phyloP scores from a whole-genome alignment of 1,284 basidiomycete species.

The Cryptococcus amylolentus region DNA sequence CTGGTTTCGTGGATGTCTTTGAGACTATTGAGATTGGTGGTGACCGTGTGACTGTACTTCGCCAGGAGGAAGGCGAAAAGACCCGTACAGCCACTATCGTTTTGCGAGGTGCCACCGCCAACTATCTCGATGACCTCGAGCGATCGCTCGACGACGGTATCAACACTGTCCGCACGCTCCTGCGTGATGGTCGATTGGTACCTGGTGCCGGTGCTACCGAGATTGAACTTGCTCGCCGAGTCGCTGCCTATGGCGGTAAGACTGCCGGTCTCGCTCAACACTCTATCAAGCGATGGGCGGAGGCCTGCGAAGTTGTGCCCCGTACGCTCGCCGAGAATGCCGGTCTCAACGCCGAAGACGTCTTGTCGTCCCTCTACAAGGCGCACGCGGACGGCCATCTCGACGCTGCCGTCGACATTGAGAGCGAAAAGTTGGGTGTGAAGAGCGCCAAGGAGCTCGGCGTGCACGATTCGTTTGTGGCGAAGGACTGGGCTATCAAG shows the following conservation, averaged over 20 bases:
- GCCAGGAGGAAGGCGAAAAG: conserved; percentile 74
- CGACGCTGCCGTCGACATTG: conserved; percentile 76
- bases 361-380: conserved; percentile 81
- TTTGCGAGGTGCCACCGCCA: conserved; percentile 93
- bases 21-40: conserved; percentile 97
- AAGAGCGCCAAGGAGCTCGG: conserved; percentile 21
- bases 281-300: conserved; percentile 85
- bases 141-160: conserved; percentile 96
- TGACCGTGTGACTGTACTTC: conserved; percentile 93
- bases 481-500: conserved; percentile 51
- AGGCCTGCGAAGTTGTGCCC: conserved; percentile 88
- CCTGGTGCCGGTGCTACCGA: conserved; percentile 94
- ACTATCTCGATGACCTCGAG: conserved; percentile 91
- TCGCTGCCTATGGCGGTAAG: conserved; percentile 82
- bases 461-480: conserved; percentile 45
- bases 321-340: conserved; percentile 95
- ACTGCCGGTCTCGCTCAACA: conserved; percentile 92
- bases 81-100: conserved; percentile 88
- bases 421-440: conserved; percentile 34
- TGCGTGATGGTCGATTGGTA: conserved; percentile 86
- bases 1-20: conserved; percentile 87
- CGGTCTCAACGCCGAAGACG: conserved; percentile 88
- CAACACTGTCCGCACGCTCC: conserved; percentile 88
- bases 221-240: conserved; percentile 78
- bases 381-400: conserved; percentile 66